phyloP scores from a whole-genome alignment of 2,329 filamentous ascomycete genomes.

The Monilinia polystroma region DNA sequence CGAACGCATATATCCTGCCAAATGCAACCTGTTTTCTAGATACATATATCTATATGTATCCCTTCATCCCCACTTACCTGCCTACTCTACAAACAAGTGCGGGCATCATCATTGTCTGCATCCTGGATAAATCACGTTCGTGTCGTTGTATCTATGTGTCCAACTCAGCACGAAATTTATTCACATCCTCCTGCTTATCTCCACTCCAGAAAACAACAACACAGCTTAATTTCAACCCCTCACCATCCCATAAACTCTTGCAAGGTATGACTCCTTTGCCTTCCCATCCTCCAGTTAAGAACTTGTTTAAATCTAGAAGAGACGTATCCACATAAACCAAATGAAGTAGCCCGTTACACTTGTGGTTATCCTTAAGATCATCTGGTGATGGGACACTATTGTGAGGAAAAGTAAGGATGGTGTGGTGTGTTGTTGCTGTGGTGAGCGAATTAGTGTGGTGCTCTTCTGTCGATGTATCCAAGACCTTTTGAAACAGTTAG shows the following conservation, averaged over 20 bases:
- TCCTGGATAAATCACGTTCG: neutral
- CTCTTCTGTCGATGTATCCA: conserved; percentile 8
- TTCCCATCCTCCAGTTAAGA: neutral
- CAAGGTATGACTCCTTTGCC: conserved; percentile 44
- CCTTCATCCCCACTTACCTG: neutral
- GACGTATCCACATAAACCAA: conserved; percentile 22
- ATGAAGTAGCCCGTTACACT: neutral
- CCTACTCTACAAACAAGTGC: neutral
- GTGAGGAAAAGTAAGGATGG: neutral
- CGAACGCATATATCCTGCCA: neutral
- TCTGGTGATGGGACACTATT: neutral
- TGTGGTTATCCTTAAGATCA: conserved; percentile 16
- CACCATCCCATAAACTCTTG: conserved; percentile 45
- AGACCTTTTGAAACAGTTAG: neutral
- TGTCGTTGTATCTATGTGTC: neutral
- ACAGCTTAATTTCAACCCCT: conserved; percentile 40
- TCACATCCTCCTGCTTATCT: neutral
- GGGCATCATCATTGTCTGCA: neutral
- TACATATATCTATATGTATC: neutral
- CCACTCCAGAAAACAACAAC: conserved; percentile 16
- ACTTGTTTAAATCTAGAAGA: neutral
- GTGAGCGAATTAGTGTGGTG: neutral
- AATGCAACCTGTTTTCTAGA: neutral
- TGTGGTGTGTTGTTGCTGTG: conserved; percentile 21
- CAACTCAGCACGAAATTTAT: neutral